Evolutionary conservation across 75 land plant species (phyloP).

Genomic region (Cunninghamia lanceolata): DNA sequence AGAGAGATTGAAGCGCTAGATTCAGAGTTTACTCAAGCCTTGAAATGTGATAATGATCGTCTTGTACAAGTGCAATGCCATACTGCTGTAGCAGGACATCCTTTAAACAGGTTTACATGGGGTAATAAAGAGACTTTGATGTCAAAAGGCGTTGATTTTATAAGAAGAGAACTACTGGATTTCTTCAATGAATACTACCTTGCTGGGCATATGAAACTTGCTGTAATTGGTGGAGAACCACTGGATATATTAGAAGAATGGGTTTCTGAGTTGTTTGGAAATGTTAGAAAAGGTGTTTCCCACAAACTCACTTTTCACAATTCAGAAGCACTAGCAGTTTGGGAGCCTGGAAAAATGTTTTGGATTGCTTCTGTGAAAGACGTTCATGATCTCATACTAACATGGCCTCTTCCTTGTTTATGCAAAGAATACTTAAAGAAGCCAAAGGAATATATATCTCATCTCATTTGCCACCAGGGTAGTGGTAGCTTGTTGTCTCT

Average conservation of each 20-base stretch:
- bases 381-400: constrained; percentile 60
- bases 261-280: constrained; percentile 70
- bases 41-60: constrained; percentile 85
- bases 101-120: constrained; percentile 84
- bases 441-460: not conserved
- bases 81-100: constrained; percentile 66
- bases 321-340: constrained; percentile 53
- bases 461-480: constrained; percentile 39
- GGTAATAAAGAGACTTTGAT: constrained; percentile 86
- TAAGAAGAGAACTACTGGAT: constrained; percentile 68
- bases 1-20: constrained; percentile 91
- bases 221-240: constrained; percentile 89
- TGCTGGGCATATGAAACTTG: constrained; percentile 84
- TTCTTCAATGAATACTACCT: constrained; percentile 71
- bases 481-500: constrained; percentile 75
- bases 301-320: constrained; percentile 17
- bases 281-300: constrained; percentile 49
- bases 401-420: constrained; percentile 46
- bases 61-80: constrained; percentile 86
- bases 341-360: constrained; percentile 80
- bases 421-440: not conserved
- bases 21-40: constrained; percentile 87
- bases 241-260: constrained; percentile 70
- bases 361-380: constrained; percentile 79
- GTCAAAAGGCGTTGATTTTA: constrained; percentile 58